These are phyloP conservation scores for Rhexocercosporidium sp. DNA, from an alignment of 2,329 filamentous ascomycete species.

Conservation along the genomic window DNA sequence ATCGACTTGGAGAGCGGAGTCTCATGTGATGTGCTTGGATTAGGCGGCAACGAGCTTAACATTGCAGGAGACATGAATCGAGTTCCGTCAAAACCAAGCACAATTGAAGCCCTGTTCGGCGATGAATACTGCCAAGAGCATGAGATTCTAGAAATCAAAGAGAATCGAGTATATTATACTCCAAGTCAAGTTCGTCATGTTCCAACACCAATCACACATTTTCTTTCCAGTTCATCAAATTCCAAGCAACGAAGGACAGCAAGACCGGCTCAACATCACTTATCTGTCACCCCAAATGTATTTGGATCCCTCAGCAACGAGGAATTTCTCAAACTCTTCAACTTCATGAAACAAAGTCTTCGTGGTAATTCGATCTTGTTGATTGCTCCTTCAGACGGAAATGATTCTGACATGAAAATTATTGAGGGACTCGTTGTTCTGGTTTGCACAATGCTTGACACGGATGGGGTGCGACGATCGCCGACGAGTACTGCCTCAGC, in stretches of 20 bases:
- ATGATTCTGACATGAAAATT: neutral
- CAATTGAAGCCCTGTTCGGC: neutral
- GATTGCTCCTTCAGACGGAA: neutral
- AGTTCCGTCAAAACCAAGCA: too few species aligned
- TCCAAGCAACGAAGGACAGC: neutral
- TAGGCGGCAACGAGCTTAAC: neutral
- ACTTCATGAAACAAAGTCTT: neutral
- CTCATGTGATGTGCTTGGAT: too few species aligned
- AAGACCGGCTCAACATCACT: neutral
- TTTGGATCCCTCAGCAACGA: neutral
- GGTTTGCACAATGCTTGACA: neutral
- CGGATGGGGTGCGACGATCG: neutral
- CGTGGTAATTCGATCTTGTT: neutral
- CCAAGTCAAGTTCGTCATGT: neutral
- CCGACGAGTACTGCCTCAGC: neutral
- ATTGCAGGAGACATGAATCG: neutral
- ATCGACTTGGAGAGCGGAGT: too few species aligned
- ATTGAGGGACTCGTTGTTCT: neutral
- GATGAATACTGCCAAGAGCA: neutral
- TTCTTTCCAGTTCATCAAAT: neutral
- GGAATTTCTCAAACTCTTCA: neutral
- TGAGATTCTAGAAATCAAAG: neutral
- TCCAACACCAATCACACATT: neutral
- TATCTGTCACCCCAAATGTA: neutral
- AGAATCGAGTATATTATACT: neutral